A percentile compares a stretch with the other conserved stretches of the same genome.
phyloP scores from a whole-genome alignment of 2,329 filamentous ascomycete species.

The Metarhizium guizhouense region DNA sequence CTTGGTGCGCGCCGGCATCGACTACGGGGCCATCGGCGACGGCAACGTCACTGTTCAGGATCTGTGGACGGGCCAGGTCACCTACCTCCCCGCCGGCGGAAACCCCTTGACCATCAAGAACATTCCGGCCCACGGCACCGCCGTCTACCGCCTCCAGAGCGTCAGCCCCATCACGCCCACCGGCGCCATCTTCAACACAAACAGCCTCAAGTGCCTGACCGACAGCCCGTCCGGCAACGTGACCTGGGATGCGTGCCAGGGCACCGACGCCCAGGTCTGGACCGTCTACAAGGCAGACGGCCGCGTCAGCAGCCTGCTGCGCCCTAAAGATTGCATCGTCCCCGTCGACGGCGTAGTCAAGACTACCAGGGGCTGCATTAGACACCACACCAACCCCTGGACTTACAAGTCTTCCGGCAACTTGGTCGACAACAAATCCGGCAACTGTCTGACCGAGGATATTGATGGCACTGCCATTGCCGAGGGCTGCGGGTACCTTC shows the following conservation, averaged over 20 bases:
- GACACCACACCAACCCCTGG: conserved; percentile 27
- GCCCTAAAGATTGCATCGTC: conserved; percentile 22
- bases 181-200: conserved; percentile 40
- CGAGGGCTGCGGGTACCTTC: conserved; percentile 24
- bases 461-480: conserved; percentile 15
- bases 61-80: conserved; percentile 30
- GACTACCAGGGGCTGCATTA: conserved; percentile 4
- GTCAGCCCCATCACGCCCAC: conserved; percentile 26
- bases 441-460: conserved; percentile 30
- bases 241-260: conserved; percentile 27
- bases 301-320: conserved; percentile 27
- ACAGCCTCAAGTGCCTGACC: conserved; percentile 32
- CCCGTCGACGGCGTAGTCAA: conserved; percentile 11
- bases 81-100: conserved; percentile 12
- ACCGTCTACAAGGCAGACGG: conserved; percentile 19
- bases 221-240: conserved; percentile 17
- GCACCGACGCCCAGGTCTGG: conserved; percentile 33
- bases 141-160: conserved; percentile 31
- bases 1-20: conserved; percentile 27
- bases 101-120: conserved; percentile 15
- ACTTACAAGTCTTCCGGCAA: conserved; percentile 34
- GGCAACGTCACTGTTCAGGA: conserved; percentile 23
- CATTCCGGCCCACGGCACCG: conserved; percentile 29
- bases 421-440: conserved; percentile 23
- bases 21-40: conserved; percentile 15